These are phyloP conservation scores for Macrophomina tecta DNA, from an alignment of 2,329 filamentous ascomycete genomes.

Conservation along the genomic window DNA sequence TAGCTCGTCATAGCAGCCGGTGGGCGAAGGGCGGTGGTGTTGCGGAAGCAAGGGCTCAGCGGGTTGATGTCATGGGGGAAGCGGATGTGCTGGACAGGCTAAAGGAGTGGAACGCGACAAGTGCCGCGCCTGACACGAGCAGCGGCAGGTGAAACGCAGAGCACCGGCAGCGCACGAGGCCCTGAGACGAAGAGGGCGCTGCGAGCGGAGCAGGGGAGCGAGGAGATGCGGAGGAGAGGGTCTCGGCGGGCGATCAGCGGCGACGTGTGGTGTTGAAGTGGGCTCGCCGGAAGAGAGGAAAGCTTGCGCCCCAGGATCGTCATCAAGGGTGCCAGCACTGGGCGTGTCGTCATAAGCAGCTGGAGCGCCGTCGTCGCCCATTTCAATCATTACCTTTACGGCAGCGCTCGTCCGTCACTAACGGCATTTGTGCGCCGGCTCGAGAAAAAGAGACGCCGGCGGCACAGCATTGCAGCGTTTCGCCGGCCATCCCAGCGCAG, in stretches of 20 bases:
- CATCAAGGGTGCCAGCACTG: conserved; percentile 20
- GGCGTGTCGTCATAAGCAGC: conserved; percentile 24
- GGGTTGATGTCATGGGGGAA: conserved; percentile 28
- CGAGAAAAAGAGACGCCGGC: conserved; percentile 13
- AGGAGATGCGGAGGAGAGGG: conserved; percentile 21
- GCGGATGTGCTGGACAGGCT: conserved; percentile 24
- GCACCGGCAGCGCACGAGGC: conserved; percentile 6
- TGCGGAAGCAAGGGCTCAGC: conserved; percentile 25
- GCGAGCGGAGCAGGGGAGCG: conserved; percentile 1
- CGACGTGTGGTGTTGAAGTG: conserved; percentile 27
- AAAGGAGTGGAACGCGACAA: conserved; percentile 25
- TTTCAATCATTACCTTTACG: conserved; percentile 10
- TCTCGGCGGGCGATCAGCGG: conserved; percentile 25
- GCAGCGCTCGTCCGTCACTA: conserved; percentile 10
- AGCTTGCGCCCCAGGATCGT: conserved; percentile 21
- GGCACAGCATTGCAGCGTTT: not conserved
- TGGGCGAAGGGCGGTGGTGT: conserved; percentile 5
- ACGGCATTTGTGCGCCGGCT: conserved; percentile 14
- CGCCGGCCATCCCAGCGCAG: not conserved
- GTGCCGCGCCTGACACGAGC: conserved; percentile 13
- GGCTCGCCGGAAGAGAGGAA: conserved; percentile 14
- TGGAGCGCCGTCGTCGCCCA: conserved; percentile 11
- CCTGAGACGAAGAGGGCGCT: conserved; percentile 5
- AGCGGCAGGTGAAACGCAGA: conserved; percentile 20
- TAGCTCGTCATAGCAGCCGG: conserved; percentile 26